A percentile compares a stretch with the other conserved stretches of the same genome.
Evolutionary conservation across 495 filamentous ascomycete genomes (phyloP).

Genomic region (Talaromyces thailandensis): DNA sequence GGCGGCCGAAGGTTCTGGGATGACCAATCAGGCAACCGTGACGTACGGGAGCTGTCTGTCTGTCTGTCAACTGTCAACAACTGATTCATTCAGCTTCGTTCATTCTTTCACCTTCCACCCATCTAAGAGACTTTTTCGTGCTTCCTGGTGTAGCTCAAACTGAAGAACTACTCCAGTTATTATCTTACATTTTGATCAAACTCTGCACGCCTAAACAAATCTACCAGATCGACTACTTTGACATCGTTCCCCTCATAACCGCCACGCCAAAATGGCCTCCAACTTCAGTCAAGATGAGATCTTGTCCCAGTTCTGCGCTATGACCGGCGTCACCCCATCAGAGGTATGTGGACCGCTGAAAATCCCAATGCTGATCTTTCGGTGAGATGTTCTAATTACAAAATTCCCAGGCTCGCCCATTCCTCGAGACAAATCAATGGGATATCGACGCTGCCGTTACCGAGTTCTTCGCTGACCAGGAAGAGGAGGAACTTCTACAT

Average conservation of each 20-base stretch:
- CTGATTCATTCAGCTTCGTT: neutral
- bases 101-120: neutral
- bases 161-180: neutral
- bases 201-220: neutral
- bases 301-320: conserved; percentile 61
- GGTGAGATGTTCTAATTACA: no score
- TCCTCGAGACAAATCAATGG: conserved; percentile 60
- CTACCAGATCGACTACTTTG: neutral
- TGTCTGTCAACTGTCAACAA: neutral
- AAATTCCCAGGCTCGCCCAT: conserved; percentile 53
- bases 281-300: conserved; percentile 52
- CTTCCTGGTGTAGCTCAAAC: neutral
- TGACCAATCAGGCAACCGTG: conserved; percentile 40
- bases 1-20: conserved; percentile 6
- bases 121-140: neutral
- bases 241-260: conserved; percentile 5
- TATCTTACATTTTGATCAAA: neutral
- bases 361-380: no score
- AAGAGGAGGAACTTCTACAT: conserved; percentile 40
- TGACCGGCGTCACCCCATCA: conserved; percentile 57
- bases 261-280: conserved; percentile 40
- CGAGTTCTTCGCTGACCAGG: conserved; percentile 61
- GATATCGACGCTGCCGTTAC: conserved; percentile 57
- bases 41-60: conserved; percentile 14
- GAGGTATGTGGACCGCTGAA: conserved; percentile 60